Evolutionary conservation across 768 basidiomycete species (phyloP).

Genomic region (Podaxis carcinomalis): DNA sequence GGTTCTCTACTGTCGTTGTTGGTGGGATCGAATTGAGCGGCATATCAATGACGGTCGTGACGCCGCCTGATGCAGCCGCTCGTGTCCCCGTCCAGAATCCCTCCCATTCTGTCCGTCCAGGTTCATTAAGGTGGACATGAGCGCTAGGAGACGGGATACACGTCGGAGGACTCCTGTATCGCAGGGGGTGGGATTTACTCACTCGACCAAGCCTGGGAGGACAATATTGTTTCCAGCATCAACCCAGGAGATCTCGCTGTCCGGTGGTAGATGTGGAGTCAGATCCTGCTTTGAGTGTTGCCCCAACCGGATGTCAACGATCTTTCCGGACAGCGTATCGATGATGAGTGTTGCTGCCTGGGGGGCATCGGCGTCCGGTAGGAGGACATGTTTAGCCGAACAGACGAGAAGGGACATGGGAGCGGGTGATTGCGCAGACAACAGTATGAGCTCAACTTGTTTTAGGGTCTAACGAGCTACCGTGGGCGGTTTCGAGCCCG

Average conservation of each 20-base stretch:
- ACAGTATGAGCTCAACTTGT: background rate
- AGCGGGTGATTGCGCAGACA: background rate
- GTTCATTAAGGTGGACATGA: conserved; percentile 93
- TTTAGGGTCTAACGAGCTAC: background rate
- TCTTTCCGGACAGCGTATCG: conserved; percentile 53
- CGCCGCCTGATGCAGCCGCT: conserved; percentile 88
- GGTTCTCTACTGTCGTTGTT: conserved; percentile 79
- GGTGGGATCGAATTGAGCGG: conserved; percentile 97
- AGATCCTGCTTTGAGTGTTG: conserved; percentile 27
- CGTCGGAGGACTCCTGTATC: background rate
- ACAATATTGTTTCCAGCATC: conserved; percentile 57
- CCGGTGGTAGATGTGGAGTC: conserved; percentile 18
- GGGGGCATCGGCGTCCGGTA: conserved; percentile 44
- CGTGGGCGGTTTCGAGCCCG: background rate
- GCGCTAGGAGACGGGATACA: conserved; percentile 41
- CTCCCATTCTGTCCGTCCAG: conserved; percentile 92
- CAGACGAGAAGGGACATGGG: conserved; percentile 29
- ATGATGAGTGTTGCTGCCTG: conserved; percentile 66
- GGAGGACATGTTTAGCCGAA: conserved; percentile 52
- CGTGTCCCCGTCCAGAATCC: conserved; percentile 89
- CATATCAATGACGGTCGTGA: conserved; percentile 98
- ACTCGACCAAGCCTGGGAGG: conserved; percentile 84
- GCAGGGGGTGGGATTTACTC: conserved; percentile 20
- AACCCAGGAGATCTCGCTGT: conserved; percentile 34
- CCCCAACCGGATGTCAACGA: conserved; percentile 40